These are phyloP conservation scores for Pugionium dolabratum DNA, from an alignment of 345 rosid species.

Conservation along the genomic window DNA sequence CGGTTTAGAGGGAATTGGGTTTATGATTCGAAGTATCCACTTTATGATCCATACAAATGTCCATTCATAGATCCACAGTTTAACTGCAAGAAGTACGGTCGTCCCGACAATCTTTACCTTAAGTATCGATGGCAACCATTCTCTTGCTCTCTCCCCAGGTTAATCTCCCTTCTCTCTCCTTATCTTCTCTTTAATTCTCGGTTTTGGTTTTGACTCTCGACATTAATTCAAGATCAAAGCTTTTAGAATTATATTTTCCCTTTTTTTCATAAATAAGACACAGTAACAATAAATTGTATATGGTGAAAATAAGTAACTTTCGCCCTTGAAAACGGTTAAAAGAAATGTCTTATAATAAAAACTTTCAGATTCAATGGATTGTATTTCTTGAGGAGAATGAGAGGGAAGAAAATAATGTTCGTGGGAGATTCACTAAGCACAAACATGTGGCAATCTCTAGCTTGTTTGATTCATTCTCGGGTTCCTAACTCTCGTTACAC, in stretches of 20 bases:
- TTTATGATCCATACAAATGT: conserved; percentile 63
- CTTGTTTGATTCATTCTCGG: conserved; percentile 70
- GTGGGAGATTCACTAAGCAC: conserved; percentile 91
- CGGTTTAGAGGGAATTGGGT: conserved; percentile 77
- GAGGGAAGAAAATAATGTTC: conserved; percentile 95
- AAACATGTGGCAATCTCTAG: conserved; percentile 79
- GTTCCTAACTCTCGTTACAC: conserved; percentile 62
- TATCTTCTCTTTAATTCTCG: conserved; percentile 5
- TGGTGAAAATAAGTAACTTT: no score
- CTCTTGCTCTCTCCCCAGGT: conserved; percentile 70
- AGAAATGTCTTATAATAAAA: no score
- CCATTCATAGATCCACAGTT: conserved; percentile 77
- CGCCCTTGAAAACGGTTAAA: no score
- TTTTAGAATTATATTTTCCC: not conserved
- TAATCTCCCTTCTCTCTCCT: not conserved
- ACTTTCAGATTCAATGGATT: conserved; percentile 73
- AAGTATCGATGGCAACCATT: conserved; percentile 82
- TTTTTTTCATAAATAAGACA: not conserved
- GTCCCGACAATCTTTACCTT: conserved; percentile 72
- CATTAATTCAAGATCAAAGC: conserved; percentile 11
- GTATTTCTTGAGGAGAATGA: conserved; percentile 70
- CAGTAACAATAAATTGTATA: no score
- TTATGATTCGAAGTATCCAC: conserved; percentile 66
- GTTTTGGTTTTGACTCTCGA: conserved; percentile 9
- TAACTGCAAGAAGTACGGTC: conserved; percentile 78